phyloP scores from a whole-genome alignment of 2,329 filamentous ascomycete genomes.

The Botryotinia convoluta region DNA sequence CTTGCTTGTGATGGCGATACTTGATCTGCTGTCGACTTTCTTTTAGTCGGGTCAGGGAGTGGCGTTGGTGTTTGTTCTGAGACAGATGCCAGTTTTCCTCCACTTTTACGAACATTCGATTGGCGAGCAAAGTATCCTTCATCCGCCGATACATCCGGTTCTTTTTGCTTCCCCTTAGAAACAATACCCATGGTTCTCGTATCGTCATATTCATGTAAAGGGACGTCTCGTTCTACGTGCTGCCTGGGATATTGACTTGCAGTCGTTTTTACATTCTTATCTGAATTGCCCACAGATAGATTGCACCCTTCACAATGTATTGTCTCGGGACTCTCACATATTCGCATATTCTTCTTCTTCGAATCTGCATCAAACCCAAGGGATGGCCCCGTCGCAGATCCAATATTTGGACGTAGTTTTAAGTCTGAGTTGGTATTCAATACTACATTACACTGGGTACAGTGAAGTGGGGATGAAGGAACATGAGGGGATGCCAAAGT shows the following conservation, averaged over 20 bases:
- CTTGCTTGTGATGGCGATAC: not conserved
- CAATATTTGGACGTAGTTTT: not conserved
- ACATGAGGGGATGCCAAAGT: not conserved
- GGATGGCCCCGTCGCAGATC: not conserved
- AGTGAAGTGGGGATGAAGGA: not conserved
- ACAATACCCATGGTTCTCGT: not conserved
- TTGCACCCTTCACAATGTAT: constrained; percentile 7
- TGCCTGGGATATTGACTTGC: not conserved
- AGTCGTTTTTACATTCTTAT: not conserved
- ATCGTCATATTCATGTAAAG: not conserved
- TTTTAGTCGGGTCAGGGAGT: constrained; percentile 17
- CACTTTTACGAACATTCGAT: constrained; percentile 1
- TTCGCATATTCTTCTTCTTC: not conserved
- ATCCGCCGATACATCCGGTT: not conserved
- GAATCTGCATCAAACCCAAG: not conserved
- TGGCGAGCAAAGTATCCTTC: constrained; percentile 10
- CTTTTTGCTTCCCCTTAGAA: not conserved
- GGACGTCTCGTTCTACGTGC: not conserved
- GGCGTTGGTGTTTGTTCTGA: not conserved
- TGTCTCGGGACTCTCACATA: not conserved
- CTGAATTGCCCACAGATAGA: not conserved
- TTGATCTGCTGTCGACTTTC: not conserved
- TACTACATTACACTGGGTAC: constrained; percentile 11
- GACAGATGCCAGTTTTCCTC: not conserved
- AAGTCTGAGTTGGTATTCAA: not conserved